These are phyloP conservation scores for Tetracentron sinense DNA, from an alignment of 164 flowering plant species.

Conservation along the genomic window DNA sequence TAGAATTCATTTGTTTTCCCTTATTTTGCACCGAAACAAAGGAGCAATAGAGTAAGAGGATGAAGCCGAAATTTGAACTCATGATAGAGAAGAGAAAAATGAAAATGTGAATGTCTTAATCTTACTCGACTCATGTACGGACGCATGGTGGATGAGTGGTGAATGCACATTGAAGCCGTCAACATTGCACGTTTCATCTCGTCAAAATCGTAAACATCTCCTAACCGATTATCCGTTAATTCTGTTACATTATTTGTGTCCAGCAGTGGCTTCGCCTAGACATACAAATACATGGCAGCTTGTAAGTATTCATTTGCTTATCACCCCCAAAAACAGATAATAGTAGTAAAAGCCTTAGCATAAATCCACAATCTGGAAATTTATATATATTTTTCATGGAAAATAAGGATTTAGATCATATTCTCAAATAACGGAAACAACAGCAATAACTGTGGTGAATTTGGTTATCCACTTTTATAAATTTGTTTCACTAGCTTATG, in stretches of 20 bases:
- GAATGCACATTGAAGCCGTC: slow-evolving; percentile 79
- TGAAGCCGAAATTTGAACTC: background rate
- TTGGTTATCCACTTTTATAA: no score
- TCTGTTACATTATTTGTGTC: slow-evolving; percentile 48
- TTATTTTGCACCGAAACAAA: background rate
- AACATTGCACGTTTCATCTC: slow-evolving; percentile 67
- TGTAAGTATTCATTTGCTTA: no score
- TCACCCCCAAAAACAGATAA: no score
- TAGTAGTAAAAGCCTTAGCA: no score
- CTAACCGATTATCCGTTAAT: slow-evolving; percentile 67
- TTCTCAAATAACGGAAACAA: background rate
- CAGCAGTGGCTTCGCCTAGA: slow-evolving; percentile 81
- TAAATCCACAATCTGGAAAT: no score
- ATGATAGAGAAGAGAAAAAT: background rate
- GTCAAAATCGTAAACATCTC: slow-evolving; percentile 36
- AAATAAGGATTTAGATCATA: background rate
- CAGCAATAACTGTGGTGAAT: background rate
- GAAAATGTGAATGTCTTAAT: background rate
- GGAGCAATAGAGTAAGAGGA: background rate
- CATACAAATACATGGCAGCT: background rate
- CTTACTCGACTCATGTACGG: slow-evolving; percentile 72
- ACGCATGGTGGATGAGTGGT: slow-evolving; percentile 54
- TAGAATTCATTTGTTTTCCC: no score
- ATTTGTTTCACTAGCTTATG: no score
- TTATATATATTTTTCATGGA: background rate